Base-by-base conservation (phyloP, 805 yeast species). In the Priceomyces medius region DNA sequence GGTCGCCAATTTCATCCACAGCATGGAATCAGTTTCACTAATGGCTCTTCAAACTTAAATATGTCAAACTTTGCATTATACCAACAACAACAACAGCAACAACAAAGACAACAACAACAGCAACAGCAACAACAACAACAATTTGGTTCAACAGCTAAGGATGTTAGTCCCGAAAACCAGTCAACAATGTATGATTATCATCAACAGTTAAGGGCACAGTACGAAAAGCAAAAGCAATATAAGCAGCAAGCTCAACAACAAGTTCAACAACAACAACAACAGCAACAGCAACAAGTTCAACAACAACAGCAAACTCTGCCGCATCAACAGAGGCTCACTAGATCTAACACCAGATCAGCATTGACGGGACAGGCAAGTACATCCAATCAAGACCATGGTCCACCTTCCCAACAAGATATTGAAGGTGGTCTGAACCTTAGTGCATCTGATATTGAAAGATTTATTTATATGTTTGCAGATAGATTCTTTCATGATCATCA, bases 391-490 rank as follows among this genome's bases (percentile, higher is more conserved):
- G 35, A 26, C 16, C 35, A 43, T 10, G 26, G 41, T 10, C 23
- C 42, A n/a, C 9, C 41, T 3, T 17, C 42, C n/a, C n/a, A 27
- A 6, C 35, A 24, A 8, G 37, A 39, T 12, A 14, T 23, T 3
- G 31, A 28, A 36, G 18, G 40, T 5, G 38, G 40, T 10, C 48
- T 44, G 43, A 35, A 43, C 14, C 55, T 59, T 4, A 49, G 45
- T 38, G 60, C 61, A 1, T 48, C 54, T 7, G 74, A 68, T 41
- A 64, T 70, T 27, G 74, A 70, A 49, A 50, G 68, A 35, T 68
- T 70, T 37, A 56, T 70, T 20, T 65, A 61, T 42, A 59, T 63
- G 53, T 66, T 65, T 50, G 76, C 73, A 4, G 74, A 68, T 50
- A 50, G 62, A 34, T 71, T 68, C 43, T 70, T 71, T 56, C 61